Base-by-base conservation (phyloP, 352 stramenopile species). In the Pelagophyceae sp. region DNA sequence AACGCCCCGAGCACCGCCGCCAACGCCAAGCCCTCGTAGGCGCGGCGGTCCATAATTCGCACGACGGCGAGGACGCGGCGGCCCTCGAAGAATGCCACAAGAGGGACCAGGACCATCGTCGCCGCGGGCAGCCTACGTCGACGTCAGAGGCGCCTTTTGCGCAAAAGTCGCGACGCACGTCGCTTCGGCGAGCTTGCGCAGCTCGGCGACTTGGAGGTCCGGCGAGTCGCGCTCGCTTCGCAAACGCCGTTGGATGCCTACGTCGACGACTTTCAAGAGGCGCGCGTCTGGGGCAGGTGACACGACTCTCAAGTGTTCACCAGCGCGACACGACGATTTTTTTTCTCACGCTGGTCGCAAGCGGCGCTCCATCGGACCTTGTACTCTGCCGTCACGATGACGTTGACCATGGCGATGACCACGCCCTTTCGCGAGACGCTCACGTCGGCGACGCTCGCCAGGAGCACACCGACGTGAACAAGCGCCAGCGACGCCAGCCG, bases 381-480 rank as follows among this genome's bases (percentile, higher is more conserved):
- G 37, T 51, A 74, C 35, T 20, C 17, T 23, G 67, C 67, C 35
- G 67, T 74, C 17, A 74, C 67, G 67, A 31, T 2, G 35, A 74
- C 67, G 67, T 74, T 74, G 35, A 37, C 35, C 15, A 58, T 1
- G 20, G 67, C 67, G 35, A 74, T 23, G 35, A 58, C 1, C 15
- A 6, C 17, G 67, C 67, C 67, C 1, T 6, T 58, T 2, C 67
- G 31, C 35, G 51, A 60, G 35, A 58, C 15, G 17, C 5, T 74
- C 2, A 74, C 67, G 67, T 74, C 67, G 33, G 67, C 31, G 33
- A 74, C 67, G 2, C 2, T 31, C 33, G 67, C 67, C 17, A 74
- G 2, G 35, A 58, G 35, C 23, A 74, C 67, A 37, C 67, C 67
- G 5, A 54, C 37, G 67, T 74, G 67, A 23, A 74, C 20, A 1